Conservation (phyloP, 768 basidiomycete species). For the Xanthoconium purpureum region DNA sequence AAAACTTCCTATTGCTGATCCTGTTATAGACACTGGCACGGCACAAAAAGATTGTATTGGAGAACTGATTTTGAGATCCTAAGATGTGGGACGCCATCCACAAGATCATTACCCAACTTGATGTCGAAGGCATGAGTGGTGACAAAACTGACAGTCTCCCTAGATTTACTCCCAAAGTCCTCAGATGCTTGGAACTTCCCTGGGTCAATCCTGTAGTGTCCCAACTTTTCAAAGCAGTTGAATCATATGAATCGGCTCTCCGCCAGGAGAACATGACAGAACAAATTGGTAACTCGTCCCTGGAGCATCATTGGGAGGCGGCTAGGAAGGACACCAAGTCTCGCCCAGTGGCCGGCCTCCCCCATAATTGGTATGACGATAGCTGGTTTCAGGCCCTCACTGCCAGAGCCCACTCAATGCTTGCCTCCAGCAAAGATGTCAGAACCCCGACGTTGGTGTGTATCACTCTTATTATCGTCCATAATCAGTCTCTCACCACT, state of each 20-base stretch:
- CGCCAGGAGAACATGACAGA: neutral
- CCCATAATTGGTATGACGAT: neutral
- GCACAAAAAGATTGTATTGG: neutral
- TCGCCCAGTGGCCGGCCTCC: neutral
- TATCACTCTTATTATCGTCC: too few species aligned
- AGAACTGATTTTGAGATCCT: slow-evolving; percentile 2
- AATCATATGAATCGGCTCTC: neutral
- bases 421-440: too few species aligned
- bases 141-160: slow-evolving; percentile 1
- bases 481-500: too few species aligned
- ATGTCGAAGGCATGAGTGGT: slow-evolving; percentile 7
- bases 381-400: neutral
- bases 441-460: too few species aligned
- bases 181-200: neutral
- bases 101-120: neutral
- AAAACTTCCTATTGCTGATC: too few species aligned
- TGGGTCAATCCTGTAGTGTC: neutral
- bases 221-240: neutral
- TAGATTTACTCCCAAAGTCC: neutral
- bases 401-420: neutral
- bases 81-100: neutral
- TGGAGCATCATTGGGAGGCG: neutral
- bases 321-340: neutral
- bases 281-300: neutral
- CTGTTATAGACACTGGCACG: neutral